phyloP scores from a whole-genome alignment of 2,329 filamentous ascomycete genomes.

The Fusarium haematococcum region DNA sequence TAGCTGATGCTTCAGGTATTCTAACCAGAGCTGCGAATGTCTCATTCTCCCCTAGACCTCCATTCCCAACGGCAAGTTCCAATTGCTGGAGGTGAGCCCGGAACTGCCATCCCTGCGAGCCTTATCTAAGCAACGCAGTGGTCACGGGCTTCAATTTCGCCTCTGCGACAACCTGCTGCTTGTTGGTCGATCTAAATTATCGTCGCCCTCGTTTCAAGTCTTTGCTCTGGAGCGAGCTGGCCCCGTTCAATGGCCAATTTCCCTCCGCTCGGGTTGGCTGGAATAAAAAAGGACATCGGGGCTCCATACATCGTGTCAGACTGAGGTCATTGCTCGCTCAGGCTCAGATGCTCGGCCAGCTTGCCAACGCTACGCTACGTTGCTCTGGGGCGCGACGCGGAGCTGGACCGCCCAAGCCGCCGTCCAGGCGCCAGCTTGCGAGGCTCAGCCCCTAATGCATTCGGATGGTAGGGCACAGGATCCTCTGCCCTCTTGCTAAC shows the following conservation, averaged over 20 bases:
- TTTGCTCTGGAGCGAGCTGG: constrained; percentile 15
- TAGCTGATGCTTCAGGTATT: neutral
- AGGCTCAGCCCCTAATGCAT: constrained; percentile 28
- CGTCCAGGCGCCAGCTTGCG: constrained; percentile 2
- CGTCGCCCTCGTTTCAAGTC: constrained; percentile 28
- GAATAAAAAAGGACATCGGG: constrained; percentile 27
- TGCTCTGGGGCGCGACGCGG: constrained; percentile 16
- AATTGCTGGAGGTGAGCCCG: neutral
- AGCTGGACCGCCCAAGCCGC: constrained; percentile 16
- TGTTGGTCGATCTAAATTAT: constrained; percentile 38
- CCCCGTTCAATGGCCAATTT: constrained; percentile 32
- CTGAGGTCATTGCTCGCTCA: constrained; percentile 41
- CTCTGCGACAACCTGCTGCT: constrained; percentile 15
- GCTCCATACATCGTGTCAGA: constrained; percentile 43
- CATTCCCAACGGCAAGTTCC: neutral
- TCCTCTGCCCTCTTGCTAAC: neutral
- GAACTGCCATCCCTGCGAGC: neutral
- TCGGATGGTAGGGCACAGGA: neutral
- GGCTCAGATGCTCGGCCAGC: constrained; percentile 35
- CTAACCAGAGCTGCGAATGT: neutral
- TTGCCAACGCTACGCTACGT: constrained; percentile 19
- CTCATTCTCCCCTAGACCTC: neutral
- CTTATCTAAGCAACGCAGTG: constrained; percentile 5
- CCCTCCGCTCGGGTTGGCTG: constrained; percentile 29
- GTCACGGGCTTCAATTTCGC: neutral